A percentile compares a stretch with the other conserved stretches of the same genome.
Conservation (phyloP, 1,284 basidiomycete species). For the Rhizoctonia solani region DNA sequence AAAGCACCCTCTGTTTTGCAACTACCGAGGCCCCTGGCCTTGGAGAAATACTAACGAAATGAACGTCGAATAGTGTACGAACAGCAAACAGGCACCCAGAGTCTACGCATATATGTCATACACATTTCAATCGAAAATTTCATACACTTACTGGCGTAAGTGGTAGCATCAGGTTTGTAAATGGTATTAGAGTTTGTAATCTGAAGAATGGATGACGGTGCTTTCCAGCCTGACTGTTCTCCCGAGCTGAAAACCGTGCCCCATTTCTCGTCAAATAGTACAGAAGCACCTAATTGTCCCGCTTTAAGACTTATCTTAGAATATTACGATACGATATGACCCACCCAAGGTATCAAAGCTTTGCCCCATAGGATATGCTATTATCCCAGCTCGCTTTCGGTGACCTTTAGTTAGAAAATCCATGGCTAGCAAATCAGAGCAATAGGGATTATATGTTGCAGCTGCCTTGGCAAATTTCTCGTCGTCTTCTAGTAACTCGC, state of each 20-base stretch:
- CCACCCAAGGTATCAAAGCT: not conserved
- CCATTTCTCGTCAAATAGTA: slow-evolving; percentile 31
- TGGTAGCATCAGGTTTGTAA: not conserved
- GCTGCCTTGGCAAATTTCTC: not conserved
- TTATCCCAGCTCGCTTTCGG: slow-evolving; percentile 19
- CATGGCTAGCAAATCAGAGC: slow-evolving; percentile 1
- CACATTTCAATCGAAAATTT: not conserved
- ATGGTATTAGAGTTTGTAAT: not conserved
- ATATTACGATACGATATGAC: not conserved
- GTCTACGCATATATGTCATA: slow-evolving; percentile 21
- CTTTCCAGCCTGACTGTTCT: slow-evolving; percentile 7
- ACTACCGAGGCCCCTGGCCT: slow-evolving; percentile 1
- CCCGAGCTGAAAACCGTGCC: slow-evolving; percentile 13
- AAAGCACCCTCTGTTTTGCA: not conserved
- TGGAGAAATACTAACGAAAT: not conserved
- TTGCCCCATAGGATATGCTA: slow-evolving; percentile 28
- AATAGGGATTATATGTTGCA: slow-evolving; percentile 7
- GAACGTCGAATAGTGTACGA: slow-evolving; percentile 26
- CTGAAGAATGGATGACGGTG: slow-evolving; percentile 5
- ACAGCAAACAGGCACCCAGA: slow-evolving; percentile 25
- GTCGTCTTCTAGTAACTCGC: slow-evolving; percentile 1
- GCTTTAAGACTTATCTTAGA: not conserved
- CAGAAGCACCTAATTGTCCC: slow-evolving; percentile 3
- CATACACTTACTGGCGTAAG: slow-evolving; percentile 2
- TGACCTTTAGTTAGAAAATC: slow-evolving; percentile 21